Conservation (phyloP, 2,329 filamentous ascomycete genomes). For the Mariannaea sp. region DNA sequence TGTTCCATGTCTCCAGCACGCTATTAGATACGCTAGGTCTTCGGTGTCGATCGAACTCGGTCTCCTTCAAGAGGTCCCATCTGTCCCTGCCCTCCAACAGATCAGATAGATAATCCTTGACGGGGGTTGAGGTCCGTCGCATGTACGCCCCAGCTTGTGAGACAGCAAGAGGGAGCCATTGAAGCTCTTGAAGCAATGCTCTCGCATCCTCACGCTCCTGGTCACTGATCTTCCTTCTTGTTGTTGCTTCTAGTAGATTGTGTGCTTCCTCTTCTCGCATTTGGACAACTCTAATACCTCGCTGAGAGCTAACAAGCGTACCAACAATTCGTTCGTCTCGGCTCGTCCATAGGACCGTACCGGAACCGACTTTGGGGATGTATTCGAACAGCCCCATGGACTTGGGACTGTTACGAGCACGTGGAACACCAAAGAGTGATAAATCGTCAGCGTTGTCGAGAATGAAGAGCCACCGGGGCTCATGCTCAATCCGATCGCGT, state of each 20-base stretch:
- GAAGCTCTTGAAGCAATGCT: constrained; percentile 31
- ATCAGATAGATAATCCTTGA: constrained; percentile 34
- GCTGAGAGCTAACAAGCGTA: constrained; percentile 30
- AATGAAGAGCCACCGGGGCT: constrained; percentile 38
- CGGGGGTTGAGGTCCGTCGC: constrained; percentile 30
- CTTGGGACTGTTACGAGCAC: neutral
- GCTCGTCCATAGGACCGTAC: constrained; percentile 43
- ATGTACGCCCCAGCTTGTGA: constrained; percentile 42
- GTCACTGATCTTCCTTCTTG: neutral
- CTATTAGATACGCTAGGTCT: constrained; percentile 39
- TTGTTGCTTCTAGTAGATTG: constrained; percentile 8
- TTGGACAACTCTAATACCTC: constrained; percentile 29
- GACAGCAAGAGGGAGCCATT: constrained; percentile 41
- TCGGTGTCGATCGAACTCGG: constrained; percentile 38
- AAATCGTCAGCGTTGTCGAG: constrained; percentile 44
- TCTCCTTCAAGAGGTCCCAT: constrained; percentile 31
- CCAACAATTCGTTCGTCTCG: constrained; percentile 37
- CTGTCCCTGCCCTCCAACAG: constrained; percentile 31
- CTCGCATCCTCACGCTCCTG: constrained; percentile 9
- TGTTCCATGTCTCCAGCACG: constrained; percentile 42
- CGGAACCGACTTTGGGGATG: constrained; percentile 33
- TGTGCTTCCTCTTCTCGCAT: constrained; percentile 33
- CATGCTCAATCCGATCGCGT: constrained; percentile 23
- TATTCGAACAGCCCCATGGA: constrained; percentile 28
- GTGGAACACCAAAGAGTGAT: constrained; percentile 33